Base-by-base conservation (phyloP, 352 stramenopile genomes). In the Globisporangium perplexum region DNA sequence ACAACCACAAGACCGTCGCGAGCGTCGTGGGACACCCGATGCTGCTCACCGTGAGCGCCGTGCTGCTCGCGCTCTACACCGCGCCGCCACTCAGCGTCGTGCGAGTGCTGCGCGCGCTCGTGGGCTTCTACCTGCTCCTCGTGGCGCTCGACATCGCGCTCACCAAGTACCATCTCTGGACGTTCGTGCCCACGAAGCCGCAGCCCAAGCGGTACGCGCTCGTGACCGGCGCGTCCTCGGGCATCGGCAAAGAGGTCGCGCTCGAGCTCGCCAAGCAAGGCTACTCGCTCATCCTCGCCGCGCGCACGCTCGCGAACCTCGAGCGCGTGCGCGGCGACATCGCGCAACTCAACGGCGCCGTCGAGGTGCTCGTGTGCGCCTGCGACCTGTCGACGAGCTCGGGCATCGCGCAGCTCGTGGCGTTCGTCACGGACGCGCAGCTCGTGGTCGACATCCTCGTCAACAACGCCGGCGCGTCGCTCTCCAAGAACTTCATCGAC, bases 401-500 rank as follows among this genome's bases (percentile, higher is more conserved):
- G 2, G 82, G 83, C 12, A 71, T 90, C 22, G 42, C 71, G 30
- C 78, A 66, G 50, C 65, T 93, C 18, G 48, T 87, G 5, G 54
- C 67, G n/a, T 81, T 81, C 39, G 57, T 92, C 8, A 53, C 66
- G 26, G 56, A 80, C 31, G 74, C 85, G 45, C 61, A 88, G 24
- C 48, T 89, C 15, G 55, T 85, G 20, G 63, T 96, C 48, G 86
- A 95, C 46, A 85, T 96, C 38, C 71, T 96, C 7, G 65, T 96
- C 47, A 95, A 95, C 65, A 93, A 91, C 51, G 86, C 77, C 2
- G 76, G 80, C 5, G 62, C 67, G 0, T 68, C 71, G 28, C 30
- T 77, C 8, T 65, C 55, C 8, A 68, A 74, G 22, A 52, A 66
- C 46, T 90, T 93, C 49, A 58, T 65, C 2, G 53, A 76, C 41